Conservation (phyloP, 2,329 filamentous ascomycete genomes). For the Elsinoe perseae region DNA sequence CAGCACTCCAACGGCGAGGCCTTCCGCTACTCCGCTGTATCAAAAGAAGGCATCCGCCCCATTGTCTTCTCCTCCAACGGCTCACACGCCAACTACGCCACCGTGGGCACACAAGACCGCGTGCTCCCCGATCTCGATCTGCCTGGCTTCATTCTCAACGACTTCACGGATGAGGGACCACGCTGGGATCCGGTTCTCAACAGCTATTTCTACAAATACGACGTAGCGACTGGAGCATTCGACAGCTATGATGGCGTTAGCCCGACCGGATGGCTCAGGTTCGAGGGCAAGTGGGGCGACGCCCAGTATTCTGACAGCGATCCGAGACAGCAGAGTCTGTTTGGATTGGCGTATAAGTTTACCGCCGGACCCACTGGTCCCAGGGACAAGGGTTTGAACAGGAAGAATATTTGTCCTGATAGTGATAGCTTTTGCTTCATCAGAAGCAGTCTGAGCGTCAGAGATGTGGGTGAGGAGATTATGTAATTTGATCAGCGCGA, state of each 20-base stretch:
- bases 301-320: constrained; percentile 48
- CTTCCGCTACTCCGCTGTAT: constrained; percentile 49
- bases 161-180: constrained; percentile 48
- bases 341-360: constrained; percentile 39
- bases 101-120: constrained; percentile 53
- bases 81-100: constrained; percentile 58
- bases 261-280: constrained; percentile 51
- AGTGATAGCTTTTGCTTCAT: constrained; percentile 8
- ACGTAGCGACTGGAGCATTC: constrained; percentile 36
- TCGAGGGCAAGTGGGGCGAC: constrained; percentile 56
- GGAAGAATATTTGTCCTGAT: constrained; percentile 47
- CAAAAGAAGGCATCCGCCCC: constrained; percentile 40
- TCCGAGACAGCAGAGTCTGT: constrained; percentile 40
- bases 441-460: background rate
- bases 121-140: constrained; percentile 54
- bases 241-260: constrained; percentile 37
- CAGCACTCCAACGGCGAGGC: constrained; percentile 58
- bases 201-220: constrained; percentile 51
- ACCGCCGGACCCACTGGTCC: constrained; percentile 54
- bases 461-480: background rate
- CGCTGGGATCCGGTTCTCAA: constrained; percentile 54
- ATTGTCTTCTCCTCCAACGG: constrained; percentile 53
- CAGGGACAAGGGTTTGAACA: constrained; percentile 49
- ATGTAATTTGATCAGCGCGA: background rate
- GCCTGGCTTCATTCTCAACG: constrained; percentile 45